phyloP scores from a whole-genome alignment of 2,329 filamentous ascomycete genomes.

The Apiospora hydei region DNA sequence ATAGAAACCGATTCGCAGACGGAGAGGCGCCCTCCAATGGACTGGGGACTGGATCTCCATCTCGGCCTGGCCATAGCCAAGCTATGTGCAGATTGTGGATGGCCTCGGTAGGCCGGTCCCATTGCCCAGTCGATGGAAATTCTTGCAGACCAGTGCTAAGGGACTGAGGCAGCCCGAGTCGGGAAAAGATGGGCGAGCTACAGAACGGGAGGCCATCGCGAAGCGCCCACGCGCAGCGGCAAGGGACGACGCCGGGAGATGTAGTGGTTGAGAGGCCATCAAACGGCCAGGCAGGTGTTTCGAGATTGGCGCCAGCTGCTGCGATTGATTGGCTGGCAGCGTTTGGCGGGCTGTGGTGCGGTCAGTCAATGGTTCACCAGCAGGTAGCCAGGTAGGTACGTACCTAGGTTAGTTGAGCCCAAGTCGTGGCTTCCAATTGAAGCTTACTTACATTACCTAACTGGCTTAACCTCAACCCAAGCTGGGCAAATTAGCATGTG shows the following conservation, averaged over 20 bases:
- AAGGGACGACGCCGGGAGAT: slow-evolving; percentile 3
- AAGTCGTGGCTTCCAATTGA: too few relatives aligned
- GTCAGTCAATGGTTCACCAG: too few relatives aligned
- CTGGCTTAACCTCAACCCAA: too few relatives aligned
- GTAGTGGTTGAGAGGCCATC: slow-evolving; percentile 23
- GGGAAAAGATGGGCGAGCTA: background rate
- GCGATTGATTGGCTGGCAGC: slow-evolving; percentile 10
- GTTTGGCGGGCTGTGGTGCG: background rate
- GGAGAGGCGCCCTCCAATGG: slow-evolving; percentile 9
- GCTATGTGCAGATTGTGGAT: slow-evolving; percentile 14
- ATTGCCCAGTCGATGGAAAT: background rate
- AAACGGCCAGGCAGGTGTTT: slow-evolving; percentile 18
- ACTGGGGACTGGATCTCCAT: background rate
- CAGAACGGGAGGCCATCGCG: slow-evolving; percentile 24
- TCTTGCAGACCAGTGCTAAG: slow-evolving; percentile 16
- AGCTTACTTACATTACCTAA: too few relatives aligned
- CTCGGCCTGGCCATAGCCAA: background rate
- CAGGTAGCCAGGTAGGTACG: too few relatives aligned
- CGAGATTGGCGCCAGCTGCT: slow-evolving; percentile 19
- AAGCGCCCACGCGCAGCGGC: slow-evolving; percentile 19
- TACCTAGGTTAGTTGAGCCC: too few relatives aligned
- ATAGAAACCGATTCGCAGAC: background rate
- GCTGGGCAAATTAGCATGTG: background rate
- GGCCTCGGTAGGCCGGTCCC: background rate
- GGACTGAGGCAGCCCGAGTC: slow-evolving; percentile 22